A percentile compares a stretch with the other conserved stretches of the same genome.
phyloP scores from a whole-genome alignment of 2,329 filamentous ascomycete species.

The Macroventuria anomochaeta region DNA sequence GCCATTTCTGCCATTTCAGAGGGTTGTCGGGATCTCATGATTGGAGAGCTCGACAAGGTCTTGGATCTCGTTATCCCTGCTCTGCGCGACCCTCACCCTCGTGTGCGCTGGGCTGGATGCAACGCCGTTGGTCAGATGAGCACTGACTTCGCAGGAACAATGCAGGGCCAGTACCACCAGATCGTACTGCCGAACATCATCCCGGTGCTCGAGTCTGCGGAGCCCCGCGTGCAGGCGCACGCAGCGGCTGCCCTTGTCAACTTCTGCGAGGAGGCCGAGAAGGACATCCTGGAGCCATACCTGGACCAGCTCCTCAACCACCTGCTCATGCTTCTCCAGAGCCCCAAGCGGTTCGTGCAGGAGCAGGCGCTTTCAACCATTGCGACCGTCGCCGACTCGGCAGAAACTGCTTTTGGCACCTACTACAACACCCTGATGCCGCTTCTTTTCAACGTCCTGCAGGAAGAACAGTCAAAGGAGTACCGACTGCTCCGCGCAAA shows the following conservation, averaged over 20 bases:
- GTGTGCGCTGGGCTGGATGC: conserved; percentile 96
- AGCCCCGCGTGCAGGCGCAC: conserved; percentile 94
- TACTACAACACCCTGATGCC: conserved; percentile 98
- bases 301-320: conserved; percentile 85
- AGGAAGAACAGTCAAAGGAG: conserved; percentile 91
- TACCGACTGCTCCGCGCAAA: conserved; percentile 90
- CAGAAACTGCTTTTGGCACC: conserved; percentile 90
- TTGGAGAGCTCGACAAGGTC: conserved; percentile 91
- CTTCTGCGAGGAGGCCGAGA: conserved; percentile 98
- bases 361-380: conserved; percentile 98
- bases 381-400: conserved; percentile 97
- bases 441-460: conserved; percentile 85
- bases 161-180: conserved; percentile 95
- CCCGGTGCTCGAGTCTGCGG: conserved; percentile 85
- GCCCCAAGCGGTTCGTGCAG: conserved; percentile 93
- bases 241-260: conserved; percentile 98
- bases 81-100: conserved; percentile 85
- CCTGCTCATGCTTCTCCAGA: conserved; percentile 86
- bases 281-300: conserved; percentile 88
- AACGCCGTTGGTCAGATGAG: conserved; percentile 99
- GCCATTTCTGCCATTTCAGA: conserved; percentile 98
- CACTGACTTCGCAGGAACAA: conserved; percentile 96
- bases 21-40: conserved; percentile 94
- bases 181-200: conserved; percentile 89
- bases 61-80: conserved; percentile 93